Base-by-base conservation (phyloP, 2,329 filamentous ascomycete species). In the Incumbomyces delicatus region DNA sequence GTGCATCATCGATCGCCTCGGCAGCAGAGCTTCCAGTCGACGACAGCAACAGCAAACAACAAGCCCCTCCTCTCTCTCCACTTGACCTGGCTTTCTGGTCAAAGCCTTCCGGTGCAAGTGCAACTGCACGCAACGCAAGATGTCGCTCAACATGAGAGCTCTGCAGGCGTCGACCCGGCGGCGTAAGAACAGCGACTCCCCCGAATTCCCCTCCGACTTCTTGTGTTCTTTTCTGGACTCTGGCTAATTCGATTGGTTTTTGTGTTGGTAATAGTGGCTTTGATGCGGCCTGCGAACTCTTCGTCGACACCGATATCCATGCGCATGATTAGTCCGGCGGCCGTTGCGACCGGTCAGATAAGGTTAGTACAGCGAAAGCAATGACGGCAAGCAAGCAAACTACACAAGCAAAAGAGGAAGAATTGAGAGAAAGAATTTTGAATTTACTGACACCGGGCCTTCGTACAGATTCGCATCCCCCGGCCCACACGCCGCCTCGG, bases 111-210 rank as follows among this genome's bases (percentile, higher is more conserved):
- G 22, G 22, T 5, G 8, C 8, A 5, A 8, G 8, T 27, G 4
- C 5, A 27, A 27, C 22, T 27, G 22, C 5, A 4, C 5, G 8
- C 22, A 8, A 8, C 22, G 22, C 22, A 27, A 27, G 5, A 58
- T 53, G 44, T 47, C 52, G 30, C 46, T 52, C 61, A 67, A 48
- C 38, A 71, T 73, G 56, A 68, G 69, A 61, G 58, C 69, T 60
- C 63, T 65, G 46, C 69, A 72, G 57, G 66, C 67, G 55, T 69
- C 68, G 50, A 60, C 70, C 59, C 65, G 69, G 61, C 68, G 70
- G 61, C 61, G 70, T 73, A 71, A 54, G 40, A n/a, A n/a, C n/a
- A n/a, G n/a, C n/a, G n/a, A n/a, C n/a, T n/a, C n/a, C n/a, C n/a
- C n/a, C n/a, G n/a, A n/a, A n/a, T n/a, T n/a, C n/a, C n/a, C n/a